These are phyloP conservation scores for Gracilaria domingensis DNA, from an alignment of 23 red algal genomes.

Conservation along the genomic window DNA sequence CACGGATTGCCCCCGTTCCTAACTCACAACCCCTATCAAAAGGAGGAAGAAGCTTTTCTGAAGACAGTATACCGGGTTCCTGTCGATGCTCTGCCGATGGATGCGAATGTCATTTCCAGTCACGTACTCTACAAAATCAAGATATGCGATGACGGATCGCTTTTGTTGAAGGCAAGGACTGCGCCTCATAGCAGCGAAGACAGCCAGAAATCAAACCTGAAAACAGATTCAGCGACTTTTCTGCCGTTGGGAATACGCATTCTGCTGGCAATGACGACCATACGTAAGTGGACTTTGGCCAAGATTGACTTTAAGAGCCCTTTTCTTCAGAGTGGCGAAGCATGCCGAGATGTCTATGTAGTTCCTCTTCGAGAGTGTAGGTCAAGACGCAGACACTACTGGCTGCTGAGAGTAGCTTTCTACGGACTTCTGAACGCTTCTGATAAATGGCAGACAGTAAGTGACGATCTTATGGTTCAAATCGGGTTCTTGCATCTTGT, in stretches of 20 bases:
- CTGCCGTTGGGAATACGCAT: no score
- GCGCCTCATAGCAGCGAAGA: slow-evolving; percentile 42
- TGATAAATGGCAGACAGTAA: slow-evolving; percentile 33
- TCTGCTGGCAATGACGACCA: background rate
- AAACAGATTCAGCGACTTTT: slow-evolving; percentile 15
- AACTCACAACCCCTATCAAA: background rate
- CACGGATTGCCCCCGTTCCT: slow-evolving; percentile 5
- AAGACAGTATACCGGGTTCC: slow-evolving; percentile 7
- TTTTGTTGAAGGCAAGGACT: no score
- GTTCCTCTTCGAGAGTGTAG: slow-evolving; percentile 2
- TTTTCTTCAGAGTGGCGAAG: slow-evolving; percentile 20
- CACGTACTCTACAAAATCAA: no score
- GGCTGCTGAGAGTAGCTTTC: background rate
- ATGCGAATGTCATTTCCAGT: no score
- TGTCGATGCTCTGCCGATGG: background rate
- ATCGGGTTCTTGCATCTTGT: slow-evolving; percentile 9
- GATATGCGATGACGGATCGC: no score
- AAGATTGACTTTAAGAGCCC: no score
- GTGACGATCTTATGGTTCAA: slow-evolving; percentile 3
- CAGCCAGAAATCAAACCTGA: background rate
- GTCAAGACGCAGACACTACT: background rate
- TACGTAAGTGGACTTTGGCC: background rate
- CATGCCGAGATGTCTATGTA: background rate
- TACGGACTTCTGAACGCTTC: slow-evolving; percentile 48
- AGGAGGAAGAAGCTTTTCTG: slow-evolving; percentile 30